These are phyloP conservation scores for Isatis tinctoria DNA, from an alignment of 345 rosid genomes.

Conservation along the genomic window DNA sequence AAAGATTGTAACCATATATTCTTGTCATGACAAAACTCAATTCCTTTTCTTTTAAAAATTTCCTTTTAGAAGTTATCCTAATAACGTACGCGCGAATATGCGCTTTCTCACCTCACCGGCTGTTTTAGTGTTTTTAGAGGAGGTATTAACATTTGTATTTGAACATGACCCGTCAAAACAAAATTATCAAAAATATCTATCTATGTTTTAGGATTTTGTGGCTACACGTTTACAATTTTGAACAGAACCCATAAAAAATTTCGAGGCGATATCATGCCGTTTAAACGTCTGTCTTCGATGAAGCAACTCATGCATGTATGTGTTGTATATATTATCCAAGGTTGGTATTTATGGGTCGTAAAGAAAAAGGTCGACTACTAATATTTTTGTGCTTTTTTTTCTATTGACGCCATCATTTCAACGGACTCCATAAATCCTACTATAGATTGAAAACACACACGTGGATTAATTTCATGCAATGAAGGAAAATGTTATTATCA, in stretches of 20 bases:
- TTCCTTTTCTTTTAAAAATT: not conserved
- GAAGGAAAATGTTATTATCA: constrained; percentile 13
- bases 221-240: not conserved
- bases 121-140: not conserved
- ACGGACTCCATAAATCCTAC: constrained; percentile 3
- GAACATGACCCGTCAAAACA: not conserved
- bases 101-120: not conserved
- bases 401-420: constrained; percentile 18
- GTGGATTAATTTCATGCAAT: constrained; percentile 12
- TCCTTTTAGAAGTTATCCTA: not conserved
- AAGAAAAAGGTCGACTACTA: constrained; percentile 6
- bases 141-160: not conserved
- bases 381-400: not conserved
- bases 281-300: not conserved
- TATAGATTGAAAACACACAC: not conserved
- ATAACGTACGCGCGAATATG: not conserved
- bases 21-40: not conserved
- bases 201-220: not conserved
- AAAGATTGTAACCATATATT: constrained; percentile 19
- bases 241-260: not conserved
- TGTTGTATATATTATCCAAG: not conserved
- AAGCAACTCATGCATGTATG: not conserved
- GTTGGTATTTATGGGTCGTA: constrained; percentile 2
- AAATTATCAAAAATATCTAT: not conserved
- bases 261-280: not conserved